Base-by-base conservation (phyloP, 2,329 filamentous ascomycete genomes). In the Colletotrichum sp. region DNA sequence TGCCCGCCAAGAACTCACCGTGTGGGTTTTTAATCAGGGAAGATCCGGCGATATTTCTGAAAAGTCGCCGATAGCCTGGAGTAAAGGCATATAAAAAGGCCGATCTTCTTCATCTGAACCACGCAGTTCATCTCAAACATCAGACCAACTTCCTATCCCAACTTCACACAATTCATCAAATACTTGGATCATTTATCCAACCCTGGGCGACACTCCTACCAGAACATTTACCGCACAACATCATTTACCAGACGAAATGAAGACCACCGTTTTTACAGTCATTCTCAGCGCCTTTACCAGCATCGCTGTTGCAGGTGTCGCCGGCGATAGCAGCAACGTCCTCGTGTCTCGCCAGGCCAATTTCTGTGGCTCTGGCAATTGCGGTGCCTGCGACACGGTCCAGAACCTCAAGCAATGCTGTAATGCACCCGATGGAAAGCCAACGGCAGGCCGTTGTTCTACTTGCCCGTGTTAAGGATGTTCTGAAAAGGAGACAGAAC, bases 401-500 rank as follows among this genome's bases (percentile, higher is more conserved):
- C n/a, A 48, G 11, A n/a, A 13, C 9, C 13, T 48, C 8, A 48
- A 13, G 11, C 44, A 48, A 48, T 48, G 44, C 3, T 48, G 44
- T 0, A 0, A 0, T 8, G 44, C 44, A 22, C 0, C 0, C 0
- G 44, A 48, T 0, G 44, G 44, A 48, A 48, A 48, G 44, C 44
- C 44, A 0, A 48, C 44, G 6, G 44, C 44, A 48, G 44, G 44
- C 0, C 44, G 44, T 2, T 48, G 44, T 13, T 48, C 44, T 0
- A 4, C 22, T 7, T 48, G 44, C 6, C 44, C 44, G 3, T 48
- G 39, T 11, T n/a, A n/a, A n/a, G n/a, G n/a, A n/a, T n/a, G n/a
- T n/a, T n/a, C n/a, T n/a, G n/a, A n/a, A n/a, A n/a, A n/a, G n/a
- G n/a, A n/a, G n/a, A n/a, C n/a, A n/a, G n/a, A n/a, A n/a, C n/a